Percentiles rank a stretch among this genome's conserved stretches.
Evolutionary conservation across 768 basidiomycete species (phyloP).

Genomic region (Mycena filopes): DNA sequence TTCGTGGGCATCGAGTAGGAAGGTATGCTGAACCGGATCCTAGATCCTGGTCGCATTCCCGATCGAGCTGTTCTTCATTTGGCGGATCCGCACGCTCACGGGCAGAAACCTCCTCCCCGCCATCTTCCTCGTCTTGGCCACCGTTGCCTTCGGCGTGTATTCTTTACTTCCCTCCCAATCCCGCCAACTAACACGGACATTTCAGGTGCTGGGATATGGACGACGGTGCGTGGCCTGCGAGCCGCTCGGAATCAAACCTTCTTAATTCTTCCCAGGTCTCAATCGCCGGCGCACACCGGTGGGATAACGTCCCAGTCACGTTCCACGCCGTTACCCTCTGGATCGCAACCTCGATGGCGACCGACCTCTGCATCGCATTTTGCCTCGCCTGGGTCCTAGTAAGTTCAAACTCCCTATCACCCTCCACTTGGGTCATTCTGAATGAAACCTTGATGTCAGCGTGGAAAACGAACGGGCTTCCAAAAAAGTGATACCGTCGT

Average conservation of each 20-base stretch:
- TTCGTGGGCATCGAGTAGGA: not conserved
- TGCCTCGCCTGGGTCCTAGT: conserved; percentile 46
- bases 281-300: too few relatives aligned
- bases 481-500: not conserved
- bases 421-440: too few relatives aligned
- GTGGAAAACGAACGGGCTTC: conserved; percentile 32
- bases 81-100: conserved; percentile 7
- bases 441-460: conserved; percentile 20
- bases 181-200: too few relatives aligned
- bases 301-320: conserved; percentile 17
- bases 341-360: conserved; percentile 52
- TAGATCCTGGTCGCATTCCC: not conserved
- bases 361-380: conserved; percentile 52
- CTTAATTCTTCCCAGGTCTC: too few relatives aligned
- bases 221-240: conserved; percentile 29
- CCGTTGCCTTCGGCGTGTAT: too few relatives aligned
- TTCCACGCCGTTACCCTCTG: conserved; percentile 48
- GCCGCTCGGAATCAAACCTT: too few relatives aligned
- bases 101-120: not conserved
- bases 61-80: conserved; percentile 5
- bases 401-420: not conserved
- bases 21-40: not conserved
- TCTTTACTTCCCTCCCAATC: too few relatives aligned
- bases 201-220: conserved; percentile 53
- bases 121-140: not conserved